These are phyloP conservation scores for Suillus plorans DNA, from an alignment of 768 basidiomycete genomes.

Conservation along the genomic window DNA sequence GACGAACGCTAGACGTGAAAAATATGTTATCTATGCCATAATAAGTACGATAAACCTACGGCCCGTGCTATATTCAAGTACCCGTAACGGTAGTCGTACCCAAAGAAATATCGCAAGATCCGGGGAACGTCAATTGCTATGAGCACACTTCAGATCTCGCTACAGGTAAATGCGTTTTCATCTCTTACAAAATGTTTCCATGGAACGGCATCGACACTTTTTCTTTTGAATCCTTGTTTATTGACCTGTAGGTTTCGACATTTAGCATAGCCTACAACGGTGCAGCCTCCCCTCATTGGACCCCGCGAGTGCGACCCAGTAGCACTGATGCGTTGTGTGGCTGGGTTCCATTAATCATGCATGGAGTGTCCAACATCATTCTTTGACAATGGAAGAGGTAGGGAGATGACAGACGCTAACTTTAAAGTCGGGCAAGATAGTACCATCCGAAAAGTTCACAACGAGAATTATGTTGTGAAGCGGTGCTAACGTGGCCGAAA, in stretches of 20 bases:
- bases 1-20: background rate
- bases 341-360: constrained; percentile 39
- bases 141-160: background rate
- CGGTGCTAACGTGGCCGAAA: constrained; percentile 45
- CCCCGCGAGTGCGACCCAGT: constrained; percentile 35
- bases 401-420: constrained; percentile 20
- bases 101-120: background rate
- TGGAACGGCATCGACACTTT: constrained; percentile 19
- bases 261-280: constrained; percentile 40
- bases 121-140: background rate
- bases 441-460: constrained; percentile 51
- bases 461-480: constrained; percentile 44
- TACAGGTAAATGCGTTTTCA: background rate
- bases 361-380: constrained; percentile 37
- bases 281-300: constrained; percentile 44
- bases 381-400: constrained; percentile 23
- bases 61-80: background rate
- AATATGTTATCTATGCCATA: background rate
- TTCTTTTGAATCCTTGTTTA: no score
- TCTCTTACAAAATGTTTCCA: background rate
- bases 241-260: constrained; percentile 1
- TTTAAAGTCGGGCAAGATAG: constrained; percentile 43
- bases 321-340: constrained; percentile 39
- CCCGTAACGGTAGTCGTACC: background rate
- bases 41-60: background rate